A percentile compares a stretch with the other conserved stretches of the same genome.
phyloP scores from a whole-genome alignment of 1,284 basidiomycete genomes.

The Melanopsichium pennsylvanicum region DNA sequence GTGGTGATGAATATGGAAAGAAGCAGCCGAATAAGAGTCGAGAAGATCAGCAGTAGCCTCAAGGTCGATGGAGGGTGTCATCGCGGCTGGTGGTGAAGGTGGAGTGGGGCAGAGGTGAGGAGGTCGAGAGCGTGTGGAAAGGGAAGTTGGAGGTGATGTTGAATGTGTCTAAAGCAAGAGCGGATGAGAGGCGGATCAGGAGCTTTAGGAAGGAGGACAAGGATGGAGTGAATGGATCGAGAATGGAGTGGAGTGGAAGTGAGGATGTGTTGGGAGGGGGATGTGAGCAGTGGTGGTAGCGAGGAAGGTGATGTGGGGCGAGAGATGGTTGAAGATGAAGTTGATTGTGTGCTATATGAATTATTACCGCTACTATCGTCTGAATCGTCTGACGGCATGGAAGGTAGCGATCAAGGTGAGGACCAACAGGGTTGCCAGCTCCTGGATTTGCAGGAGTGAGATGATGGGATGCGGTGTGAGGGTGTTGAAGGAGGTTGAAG shows the following conservation, averaged over 20 bases:
- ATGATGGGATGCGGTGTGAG: constrained; percentile 31
- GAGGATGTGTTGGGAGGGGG: constrained; percentile 6
- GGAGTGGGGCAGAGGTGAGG: constrained; percentile 43
- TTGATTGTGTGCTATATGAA: constrained; percentile 18
- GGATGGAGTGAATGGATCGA: constrained; percentile 33
- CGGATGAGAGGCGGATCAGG: constrained; percentile 42
- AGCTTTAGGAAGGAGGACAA: constrained; percentile 42
- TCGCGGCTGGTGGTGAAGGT: constrained; percentile 48
- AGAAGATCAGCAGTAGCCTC: constrained; percentile 44
- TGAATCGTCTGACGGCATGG: constrained; percentile 56
- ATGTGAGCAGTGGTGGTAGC: constrained; percentile 11
- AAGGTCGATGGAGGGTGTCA: constrained; percentile 49
- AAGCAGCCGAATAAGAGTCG: constrained; percentile 29
- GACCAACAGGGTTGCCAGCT: constrained; percentile 49
- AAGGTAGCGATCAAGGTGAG: constrained; percentile 34
- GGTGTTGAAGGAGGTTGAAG: constrained; percentile 2
- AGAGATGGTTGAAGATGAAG: no score
- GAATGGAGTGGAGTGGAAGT: constrained; percentile 6
- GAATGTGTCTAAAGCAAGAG: constrained; percentile 12
- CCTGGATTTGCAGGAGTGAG: constrained; percentile 39
- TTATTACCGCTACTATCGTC: constrained; percentile 57
- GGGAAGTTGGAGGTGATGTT: constrained; percentile 21
- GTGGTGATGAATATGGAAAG: constrained; percentile 19
- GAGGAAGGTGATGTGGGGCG: no score
- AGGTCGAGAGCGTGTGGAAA: constrained; percentile 29